Conservation (phyloP, 2,329 filamentous ascomycete species). For the Aspergillus versicolor region DNA sequence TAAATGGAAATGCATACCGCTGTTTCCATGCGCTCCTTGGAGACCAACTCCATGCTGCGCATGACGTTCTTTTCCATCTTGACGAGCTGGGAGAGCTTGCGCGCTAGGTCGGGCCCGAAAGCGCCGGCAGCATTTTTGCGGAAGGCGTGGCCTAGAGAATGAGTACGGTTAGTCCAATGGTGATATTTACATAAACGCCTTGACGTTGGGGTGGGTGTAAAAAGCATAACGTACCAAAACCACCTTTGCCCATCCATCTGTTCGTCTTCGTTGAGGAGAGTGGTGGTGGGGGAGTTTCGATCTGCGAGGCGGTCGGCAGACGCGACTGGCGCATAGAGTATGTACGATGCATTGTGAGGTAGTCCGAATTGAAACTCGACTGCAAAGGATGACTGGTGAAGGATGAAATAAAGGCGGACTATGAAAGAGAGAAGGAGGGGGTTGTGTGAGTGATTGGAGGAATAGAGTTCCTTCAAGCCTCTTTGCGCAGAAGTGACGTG, state of each 20-base stretch:
- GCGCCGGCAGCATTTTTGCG: constrained; percentile 53
- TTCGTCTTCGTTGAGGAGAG: constrained; percentile 86
- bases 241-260: constrained; percentile 82
- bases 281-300: constrained; percentile 90
- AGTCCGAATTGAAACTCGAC: neutral
- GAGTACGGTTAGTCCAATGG: neutral
- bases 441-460: constrained; percentile 6
- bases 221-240: constrained; percentile 66
- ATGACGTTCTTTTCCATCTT: constrained; percentile 99
- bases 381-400: neutral
- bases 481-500: constrained; percentile 38
- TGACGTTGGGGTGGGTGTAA: constrained; percentile 13
- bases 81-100: constrained; percentile 95
- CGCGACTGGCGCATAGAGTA: constrained; percentile 98
- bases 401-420: neutral
- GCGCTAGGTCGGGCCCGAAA: constrained; percentile 79
- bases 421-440: constrained; percentile 1
- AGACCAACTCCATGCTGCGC: constrained; percentile 94
- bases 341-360: constrained; percentile 80
- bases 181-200: neutral
- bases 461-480: constrained; percentile 15
- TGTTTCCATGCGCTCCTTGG: constrained; percentile 96
- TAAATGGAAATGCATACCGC: constrained; percentile 64
- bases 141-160: constrained; percentile 60
- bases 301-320: constrained; percentile 88